Base-by-base conservation (phyloP, 1,284 basidiomycete species). In the Retiboletus flavoniger region DNA sequence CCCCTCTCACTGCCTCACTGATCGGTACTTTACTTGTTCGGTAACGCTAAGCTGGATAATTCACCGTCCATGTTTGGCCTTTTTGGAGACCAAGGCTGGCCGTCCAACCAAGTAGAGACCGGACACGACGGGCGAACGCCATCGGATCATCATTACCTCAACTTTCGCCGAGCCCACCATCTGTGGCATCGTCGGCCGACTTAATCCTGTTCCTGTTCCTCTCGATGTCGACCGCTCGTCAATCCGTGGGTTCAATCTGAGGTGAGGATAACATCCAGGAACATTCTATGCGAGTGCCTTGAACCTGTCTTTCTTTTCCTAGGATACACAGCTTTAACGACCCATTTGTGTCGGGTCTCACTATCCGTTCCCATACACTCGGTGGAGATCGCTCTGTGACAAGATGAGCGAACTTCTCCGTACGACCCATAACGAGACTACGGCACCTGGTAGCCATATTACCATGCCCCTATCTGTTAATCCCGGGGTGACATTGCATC, bases 311-410 rank as follows among this genome's bases (percentile, higher is more conserved):
- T 31, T 26, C 50, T 35, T 11, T 32, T 53, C 19, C 34, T 24
- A 24, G 24, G 24, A 44, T 34, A 54, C 34, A 47, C 40, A 34
- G 41, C 38, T 28, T 34, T 36, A 21, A 32, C 53, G 31, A 42
- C 21, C 51, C 32, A n/a, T 53, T 53, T 26, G 21, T 35, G 35
- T 44, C 21, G 4, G 29, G 7, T 29, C 17, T 53, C 31, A 19
- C 17, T 13, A 34, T 29, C 16, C 21, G 53, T 57, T 57, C 55
- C 48, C 55, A 54, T 57, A 35, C 35, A 29, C 16, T 36, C n/a
- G 21, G 26, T 48, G 21, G 29, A 16, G n/a, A 56, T 50, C 44
- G 21, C 4, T 17, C 17, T 11, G 11, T 42, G n/a, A 16, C 21
- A 42, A 26, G 17, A 28, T 8, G 17, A 26, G 21, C 10, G 32